Evolutionary conservation across 1,284 basidiomycete species (phyloP).

Genomic region (Cerrena zonata): DNA sequence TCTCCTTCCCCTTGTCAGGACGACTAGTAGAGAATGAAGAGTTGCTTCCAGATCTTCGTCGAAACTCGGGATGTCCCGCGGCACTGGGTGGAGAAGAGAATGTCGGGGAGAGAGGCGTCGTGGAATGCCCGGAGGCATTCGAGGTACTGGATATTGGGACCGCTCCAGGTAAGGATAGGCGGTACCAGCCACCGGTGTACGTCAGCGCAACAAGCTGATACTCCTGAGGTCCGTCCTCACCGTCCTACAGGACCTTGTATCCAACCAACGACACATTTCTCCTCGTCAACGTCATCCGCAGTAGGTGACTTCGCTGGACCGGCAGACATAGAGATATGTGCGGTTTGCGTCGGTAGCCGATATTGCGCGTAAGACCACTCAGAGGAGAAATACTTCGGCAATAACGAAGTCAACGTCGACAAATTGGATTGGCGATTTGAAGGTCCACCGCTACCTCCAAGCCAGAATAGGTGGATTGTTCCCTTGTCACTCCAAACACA

Average conservation of each 20-base stretch:
- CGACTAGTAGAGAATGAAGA: conserved; percentile 42
- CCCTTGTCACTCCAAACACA: conserved; percentile 96
- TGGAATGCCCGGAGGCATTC: conserved; percentile 14
- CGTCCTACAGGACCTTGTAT: conserved; percentile 50
- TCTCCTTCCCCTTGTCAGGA: conserved; percentile 58
- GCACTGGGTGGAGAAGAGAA: conserved; percentile 39
- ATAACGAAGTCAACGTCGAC: conserved; percentile 68
- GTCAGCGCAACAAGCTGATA: conserved; percentile 81
- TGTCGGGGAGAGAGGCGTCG: conserved; percentile 18
- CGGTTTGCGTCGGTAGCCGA: conserved; percentile 76
- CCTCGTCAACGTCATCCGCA: conserved; percentile 69
- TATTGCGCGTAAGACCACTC: conserved; percentile 93
- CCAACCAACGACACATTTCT: conserved; percentile 83
- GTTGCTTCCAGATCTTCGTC: conserved; percentile 46
- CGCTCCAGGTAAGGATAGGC: conserved; percentile 64
- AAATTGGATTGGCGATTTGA: conserved; percentile 77
- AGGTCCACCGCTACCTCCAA: conserved; percentile 54
- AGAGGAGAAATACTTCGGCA: conserved; percentile 90
- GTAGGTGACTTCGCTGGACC: conserved; percentile 49
- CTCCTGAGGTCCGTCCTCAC: conserved; percentile 36
- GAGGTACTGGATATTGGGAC: conserved; percentile 24
- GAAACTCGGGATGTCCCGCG: conserved; percentile 31
- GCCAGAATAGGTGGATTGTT: conserved; percentile 85
- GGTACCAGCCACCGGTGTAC: conserved; percentile 89
- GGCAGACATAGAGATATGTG: conserved; percentile 72